Evolutionary conservation across 495 filamentous ascomycete species (phyloP).

Genomic region (Penicillium longicatenatum): DNA sequence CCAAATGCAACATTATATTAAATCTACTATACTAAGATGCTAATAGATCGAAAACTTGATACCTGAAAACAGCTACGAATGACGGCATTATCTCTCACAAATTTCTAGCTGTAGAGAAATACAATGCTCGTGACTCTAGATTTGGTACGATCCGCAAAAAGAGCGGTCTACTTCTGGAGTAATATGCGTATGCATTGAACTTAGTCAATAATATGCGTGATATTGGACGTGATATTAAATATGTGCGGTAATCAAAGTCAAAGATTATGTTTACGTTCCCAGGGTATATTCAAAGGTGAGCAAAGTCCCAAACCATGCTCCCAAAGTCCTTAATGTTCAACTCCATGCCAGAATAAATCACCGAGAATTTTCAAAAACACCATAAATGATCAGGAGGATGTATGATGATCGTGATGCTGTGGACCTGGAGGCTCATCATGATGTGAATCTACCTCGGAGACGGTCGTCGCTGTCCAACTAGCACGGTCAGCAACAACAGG

Average conservation of each 20-base stretch:
- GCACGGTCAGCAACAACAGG: conserved; percentile 13
- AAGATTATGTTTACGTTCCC: conserved; percentile 11
- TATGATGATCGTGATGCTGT: neutral
- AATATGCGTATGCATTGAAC: neutral
- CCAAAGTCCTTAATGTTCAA: conserved; percentile 4
- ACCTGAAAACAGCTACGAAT: neutral
- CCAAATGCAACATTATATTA: neutral
- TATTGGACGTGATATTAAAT: neutral
- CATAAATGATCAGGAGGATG: conserved; percentile 9
- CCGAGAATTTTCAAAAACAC: conserved; percentile 5
- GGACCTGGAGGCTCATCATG: neutral
- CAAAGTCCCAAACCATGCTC: conserved; percentile 10
- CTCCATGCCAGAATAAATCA: conserved; percentile 4
- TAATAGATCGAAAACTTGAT: neutral
- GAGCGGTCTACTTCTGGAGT: neutral
- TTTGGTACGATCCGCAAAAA: neutral
- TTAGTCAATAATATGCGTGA: neutral
- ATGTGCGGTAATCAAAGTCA: neutral
- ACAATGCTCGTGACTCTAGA: neutral
- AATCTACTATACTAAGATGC: neutral
- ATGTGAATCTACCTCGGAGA: conserved; percentile 15
- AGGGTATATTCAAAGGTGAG: conserved; percentile 18
- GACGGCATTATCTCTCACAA: neutral
- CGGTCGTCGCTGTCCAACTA: conserved; percentile 25
- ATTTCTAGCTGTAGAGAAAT: neutral